Base-by-base conservation (phyloP, 306 rosid genomes). In the Spatholobus suberectus region DNA sequence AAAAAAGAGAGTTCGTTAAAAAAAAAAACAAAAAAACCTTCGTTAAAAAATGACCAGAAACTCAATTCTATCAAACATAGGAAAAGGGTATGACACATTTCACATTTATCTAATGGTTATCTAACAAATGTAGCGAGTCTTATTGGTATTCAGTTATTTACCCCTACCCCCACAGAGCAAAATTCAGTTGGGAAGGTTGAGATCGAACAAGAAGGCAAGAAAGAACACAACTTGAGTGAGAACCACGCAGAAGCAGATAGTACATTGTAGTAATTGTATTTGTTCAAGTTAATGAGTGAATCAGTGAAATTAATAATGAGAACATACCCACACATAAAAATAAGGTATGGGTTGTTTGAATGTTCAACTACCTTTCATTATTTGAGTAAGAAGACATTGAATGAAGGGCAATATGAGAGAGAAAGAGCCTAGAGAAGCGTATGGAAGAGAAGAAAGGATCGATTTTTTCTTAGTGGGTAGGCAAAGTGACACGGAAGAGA, bases 391-490 rank as follows among this genome's bases (percentile, higher is more conserved):
- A 49, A 11, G 15, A 67, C 62, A 59, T 73, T 86, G 88, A 82
- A 87, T 83, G 85, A 77, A 8, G 55, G 35, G 55, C n/a, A n/a
- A n/a, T n/a, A n/a, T n/a, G n/a, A 69, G 51, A 24, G 62, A 74
- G 40, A 47, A 8, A n/a, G n/a, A n/a, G n/a, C n/a, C n/a, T n/a
- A n/a, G 75, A 67, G 57, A 27, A 65, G 34, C 79, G 62, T 51
- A 35, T 1, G 18, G 32, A 26, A 75, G 51, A 55, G 65, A 75
- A 83, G 65, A 81, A 85, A 84, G 92, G 87, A 89, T 81, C 88
- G 82, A 90, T 58, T 75, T 89, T n/a, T 88, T 75, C 97, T 88
- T 89, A 78, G 72, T 43, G 89, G 82, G 81, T 72, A 89, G 88
- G 94, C 93, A 94, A 91, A 78, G 90, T 81, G 82, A 37, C 71